phyloP scores from a whole-genome alignment of 352 stramenopile species.

The Phytophthora pseudosyringae region DNA sequence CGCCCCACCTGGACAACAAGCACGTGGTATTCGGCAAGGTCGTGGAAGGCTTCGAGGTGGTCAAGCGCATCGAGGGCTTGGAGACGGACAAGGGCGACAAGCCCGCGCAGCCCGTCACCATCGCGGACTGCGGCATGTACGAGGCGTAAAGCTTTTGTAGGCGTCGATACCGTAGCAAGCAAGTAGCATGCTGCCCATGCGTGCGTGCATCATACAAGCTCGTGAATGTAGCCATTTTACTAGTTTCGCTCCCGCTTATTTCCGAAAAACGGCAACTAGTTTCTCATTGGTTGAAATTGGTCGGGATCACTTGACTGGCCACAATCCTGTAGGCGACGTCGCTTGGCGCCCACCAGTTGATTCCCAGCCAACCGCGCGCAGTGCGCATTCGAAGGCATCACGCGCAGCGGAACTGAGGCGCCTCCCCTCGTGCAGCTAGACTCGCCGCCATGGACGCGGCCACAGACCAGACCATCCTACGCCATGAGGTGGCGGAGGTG shows the following conservation, averaged over 20 bases:
- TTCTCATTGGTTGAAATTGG: conserved; percentile 46
- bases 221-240: conserved; percentile 35
- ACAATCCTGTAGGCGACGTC: conserved; percentile 33
- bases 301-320: conserved; percentile 37
- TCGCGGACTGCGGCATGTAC: conserved; percentile 96
- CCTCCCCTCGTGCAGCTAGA: conserved; percentile 5
- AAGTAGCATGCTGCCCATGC: not conserved
- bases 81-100: conserved; percentile 93
- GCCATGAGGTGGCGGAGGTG: conserved; percentile 92
- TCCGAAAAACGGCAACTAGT: not conserved
- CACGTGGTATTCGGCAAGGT: conserved; percentile 98
- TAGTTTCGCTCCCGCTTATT: not conserved
- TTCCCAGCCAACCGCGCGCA: conserved; percentile 20
- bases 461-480: conserved; percentile 91
- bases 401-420: not conserved
- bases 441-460: conserved; percentile 72
- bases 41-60: conserved; percentile 90
- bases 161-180: not conserved
- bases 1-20: conserved; percentile 97
- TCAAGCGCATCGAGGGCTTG: conserved; percentile 93
- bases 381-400: conserved; percentile 32
- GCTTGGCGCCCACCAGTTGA: conserved; percentile 41
- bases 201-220: not conserved
- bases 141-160: conserved; percentile 38
- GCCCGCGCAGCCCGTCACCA: conserved; percentile 91